Evolutionary conservation across 2,329 filamentous ascomycete genomes (phyloP).

Genomic region (Fusarium sp.): DNA sequence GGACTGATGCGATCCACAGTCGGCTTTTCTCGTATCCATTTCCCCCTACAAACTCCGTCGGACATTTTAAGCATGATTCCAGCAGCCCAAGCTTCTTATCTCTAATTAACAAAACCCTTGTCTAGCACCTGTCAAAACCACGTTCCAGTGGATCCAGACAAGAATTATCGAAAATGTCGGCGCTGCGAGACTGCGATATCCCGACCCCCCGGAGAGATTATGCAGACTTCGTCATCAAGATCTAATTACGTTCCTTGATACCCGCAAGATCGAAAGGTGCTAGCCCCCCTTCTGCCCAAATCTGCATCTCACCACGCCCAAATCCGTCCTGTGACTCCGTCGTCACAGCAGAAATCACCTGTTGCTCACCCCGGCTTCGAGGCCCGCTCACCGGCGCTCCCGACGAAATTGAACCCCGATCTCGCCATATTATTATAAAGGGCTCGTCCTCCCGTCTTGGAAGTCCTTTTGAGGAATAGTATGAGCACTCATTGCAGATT

Average conservation of each 20-base stretch:
- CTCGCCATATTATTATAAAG: constrained; percentile 26
- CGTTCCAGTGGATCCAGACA: not conserved
- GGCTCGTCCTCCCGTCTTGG: constrained; percentile 19
- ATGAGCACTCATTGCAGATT: not conserved
- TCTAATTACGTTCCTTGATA: constrained; percentile 19
- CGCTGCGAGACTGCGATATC: not conserved
- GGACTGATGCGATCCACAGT: constrained; percentile 24
- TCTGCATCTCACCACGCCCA: constrained; percentile 1
- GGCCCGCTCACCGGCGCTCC: constrained; percentile 14
- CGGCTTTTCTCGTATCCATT: not conserved
- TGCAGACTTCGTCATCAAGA: not conserved
- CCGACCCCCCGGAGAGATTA: not conserved
- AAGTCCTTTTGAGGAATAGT: constrained; percentile 12
- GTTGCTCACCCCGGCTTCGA: constrained; percentile 2
- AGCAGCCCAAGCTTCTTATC: not conserved
- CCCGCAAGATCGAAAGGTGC: constrained; percentile 29
- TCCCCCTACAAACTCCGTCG: constrained; percentile 16
- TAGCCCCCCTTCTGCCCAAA: not conserved
- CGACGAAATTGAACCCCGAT: constrained; percentile 23
- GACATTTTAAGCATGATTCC: constrained; percentile 14
- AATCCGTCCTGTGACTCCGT: not conserved
- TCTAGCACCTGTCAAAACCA: constrained; percentile 1
- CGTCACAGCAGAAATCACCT: constrained; percentile 15
- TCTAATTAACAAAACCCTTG: not conserved
- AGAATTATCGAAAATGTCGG: not conserved